Percentiles rank a stretch among this genome's conserved stretches.
phyloP scores from a whole-genome alignment of 2,329 filamentous ascomycete genomes.

The Xylaria sp. region DNA sequence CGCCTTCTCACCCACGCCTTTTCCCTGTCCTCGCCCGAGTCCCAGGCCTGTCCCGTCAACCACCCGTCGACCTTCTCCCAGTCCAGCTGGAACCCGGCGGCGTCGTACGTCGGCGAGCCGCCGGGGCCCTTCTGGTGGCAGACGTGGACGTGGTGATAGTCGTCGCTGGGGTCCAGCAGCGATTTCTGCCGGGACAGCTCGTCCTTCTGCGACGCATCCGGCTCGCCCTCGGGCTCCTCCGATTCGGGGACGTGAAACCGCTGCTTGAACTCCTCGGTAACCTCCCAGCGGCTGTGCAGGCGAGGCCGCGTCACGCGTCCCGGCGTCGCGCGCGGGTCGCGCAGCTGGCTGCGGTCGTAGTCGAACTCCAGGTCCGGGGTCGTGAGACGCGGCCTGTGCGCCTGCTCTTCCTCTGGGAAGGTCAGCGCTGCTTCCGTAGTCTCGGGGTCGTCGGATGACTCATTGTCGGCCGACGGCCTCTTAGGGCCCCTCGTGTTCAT shows the following conservation, averaged over 20 bases:
- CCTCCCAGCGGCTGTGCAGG: background rate
- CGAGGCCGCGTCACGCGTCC: constrained; percentile 27
- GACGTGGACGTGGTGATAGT: constrained; percentile 17
- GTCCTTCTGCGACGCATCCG: constrained; percentile 16
- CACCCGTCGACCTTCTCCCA: constrained; percentile 18
- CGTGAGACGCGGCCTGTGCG: constrained; percentile 24
- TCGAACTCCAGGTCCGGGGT: constrained; percentile 33
- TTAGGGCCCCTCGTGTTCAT: constrained; percentile 6
- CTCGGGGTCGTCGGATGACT: background rate
- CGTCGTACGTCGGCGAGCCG: constrained; percentile 25
- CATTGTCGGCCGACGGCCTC: constrained; percentile 11
- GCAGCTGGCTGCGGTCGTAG: constrained; percentile 28
- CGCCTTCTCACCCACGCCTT: background rate
- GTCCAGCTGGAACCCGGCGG: constrained; percentile 24
- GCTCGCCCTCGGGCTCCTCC: constrained; percentile 19
- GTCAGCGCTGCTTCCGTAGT: background rate
- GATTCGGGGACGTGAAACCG: constrained; percentile 18
- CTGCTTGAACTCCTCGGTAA: constrained; percentile 17
- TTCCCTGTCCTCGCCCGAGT: constrained; percentile 6
- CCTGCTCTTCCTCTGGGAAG: constrained; percentile 4
- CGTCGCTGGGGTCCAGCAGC: constrained; percentile 13
- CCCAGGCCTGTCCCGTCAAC: constrained; percentile 11
- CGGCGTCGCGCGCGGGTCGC: constrained; percentile 30
- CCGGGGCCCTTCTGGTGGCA: constrained; percentile 20
- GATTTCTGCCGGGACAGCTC: background rate